Base-by-base conservation (phyloP, 768 basidiomycete species). In the Collybiopsis confluens region DNA sequence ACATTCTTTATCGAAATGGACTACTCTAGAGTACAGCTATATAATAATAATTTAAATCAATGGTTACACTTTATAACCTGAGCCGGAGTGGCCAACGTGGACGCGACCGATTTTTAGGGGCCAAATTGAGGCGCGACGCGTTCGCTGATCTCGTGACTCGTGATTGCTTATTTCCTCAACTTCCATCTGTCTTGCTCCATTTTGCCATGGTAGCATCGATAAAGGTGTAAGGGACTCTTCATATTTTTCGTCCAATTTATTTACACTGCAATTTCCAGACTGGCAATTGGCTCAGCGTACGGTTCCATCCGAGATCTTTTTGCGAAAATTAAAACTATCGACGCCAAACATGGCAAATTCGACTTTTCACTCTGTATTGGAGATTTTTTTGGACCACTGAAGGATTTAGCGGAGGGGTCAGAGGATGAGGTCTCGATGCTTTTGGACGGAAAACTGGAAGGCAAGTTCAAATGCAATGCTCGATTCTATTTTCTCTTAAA, bases 331-430 rank as follows among this genome's bases (percentile, higher is more conserved):
- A 85, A 81, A 56, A 71, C 82, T 26, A 91, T 97, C 59, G 85
- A 98, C 71, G 76, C 83, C 51, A 97, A 96, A 71, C 90, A 97
- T 68, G 94, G 94, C 57, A 90, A 90, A 65, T 98, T 98, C 65
- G 89, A 92, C 63, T 78, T 91, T 52, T 79, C 86, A 6, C 76
- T 94, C 48, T 91, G 89, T 60, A 72, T 76, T 6, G 92, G 92
- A n/a, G 88, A 92, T 68, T 93, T 94, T 70, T 92, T 93, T 68
- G 87, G 87, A 4, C 77, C 76, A 1, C 63, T 72, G n/a, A 72
- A 70, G 24, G 64, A 60, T 16, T 61, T 58, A 11, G 67, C 68
- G 13, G 59, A 59, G n/a, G 64, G 55, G 47, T 70, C 63, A 48
- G 76, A 79, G 11, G 74, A 81, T 54, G 80, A 91, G 54, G 68